Percentiles rank a stretch among this genome's conserved stretches.
These are phyloP conservation scores for Cercospora berteroae DNA, from an alignment of 2,329 filamentous ascomycete genomes.

Conservation along the genomic window DNA sequence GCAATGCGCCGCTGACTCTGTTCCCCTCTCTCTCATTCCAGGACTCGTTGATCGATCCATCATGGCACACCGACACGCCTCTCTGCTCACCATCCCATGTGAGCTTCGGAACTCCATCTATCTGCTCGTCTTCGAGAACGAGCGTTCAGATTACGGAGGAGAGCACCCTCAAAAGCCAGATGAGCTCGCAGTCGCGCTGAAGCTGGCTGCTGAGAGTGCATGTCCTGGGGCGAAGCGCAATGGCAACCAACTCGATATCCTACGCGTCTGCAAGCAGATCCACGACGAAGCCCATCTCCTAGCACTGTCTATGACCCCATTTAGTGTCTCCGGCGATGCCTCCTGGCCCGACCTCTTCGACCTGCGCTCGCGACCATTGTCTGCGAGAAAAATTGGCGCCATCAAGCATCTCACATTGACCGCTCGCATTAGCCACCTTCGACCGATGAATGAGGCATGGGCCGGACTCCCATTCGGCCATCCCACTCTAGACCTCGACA, in stretches of 20 bases:
- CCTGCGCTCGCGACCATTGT: conserved; percentile 24
- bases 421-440: conserved; percentile 34
- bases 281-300: conserved; percentile 35
- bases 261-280: conserved; percentile 31
- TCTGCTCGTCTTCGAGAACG: conserved; percentile 29
- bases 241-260: conserved; percentile 20
- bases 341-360: conserved; percentile 34
- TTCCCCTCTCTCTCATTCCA: neutral
- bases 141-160: neutral
- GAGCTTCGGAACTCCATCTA: conserved; percentile 36
- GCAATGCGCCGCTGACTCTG: neutral
- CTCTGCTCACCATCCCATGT: conserved; percentile 31
- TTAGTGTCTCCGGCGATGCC: conserved; percentile 30
- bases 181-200: conserved; percentile 17
- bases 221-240: conserved; percentile 8
- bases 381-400: conserved; percentile 26
- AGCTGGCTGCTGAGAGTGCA: conserved; percentile 12
- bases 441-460: conserved; percentile 40
- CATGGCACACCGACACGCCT: conserved; percentile 18
- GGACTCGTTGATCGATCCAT: neutral
- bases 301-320: conserved; percentile 33
- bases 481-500: conserved; percentile 32
- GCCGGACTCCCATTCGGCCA: conserved; percentile 37
- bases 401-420: conserved; percentile 37
- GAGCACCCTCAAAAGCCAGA: conserved; percentile 8